These are phyloP conservation scores for Candida silvicultrix DNA, from an alignment of 805 yeast genomes.

Conservation along the genomic window DNA sequence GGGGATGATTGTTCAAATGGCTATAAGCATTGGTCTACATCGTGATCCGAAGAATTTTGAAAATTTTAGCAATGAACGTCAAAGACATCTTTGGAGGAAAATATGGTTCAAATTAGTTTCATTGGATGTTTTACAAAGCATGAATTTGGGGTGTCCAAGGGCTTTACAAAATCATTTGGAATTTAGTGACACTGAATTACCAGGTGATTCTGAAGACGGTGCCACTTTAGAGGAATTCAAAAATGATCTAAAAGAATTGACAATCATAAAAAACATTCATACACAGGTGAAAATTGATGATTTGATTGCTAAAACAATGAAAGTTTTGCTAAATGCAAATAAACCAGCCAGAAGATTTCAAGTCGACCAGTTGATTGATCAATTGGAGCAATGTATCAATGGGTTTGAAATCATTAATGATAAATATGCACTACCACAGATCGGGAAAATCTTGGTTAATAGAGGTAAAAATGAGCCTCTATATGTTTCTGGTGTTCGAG, in stretches of 20 bases:
- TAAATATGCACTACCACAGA: conserved; percentile 29
- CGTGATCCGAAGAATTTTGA: conserved; percentile 57
- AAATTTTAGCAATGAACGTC: conserved; percentile 31
- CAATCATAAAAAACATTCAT: conserved; percentile 41
- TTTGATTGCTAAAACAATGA: conserved; percentile 35
- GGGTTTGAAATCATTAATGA: conserved; percentile 23
- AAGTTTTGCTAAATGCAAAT: conserved; percentile 25
- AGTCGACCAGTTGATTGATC: conserved; percentile 29
- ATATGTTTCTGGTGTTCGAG: conserved; percentile 28
- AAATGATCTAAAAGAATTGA: conserved; percentile 34
- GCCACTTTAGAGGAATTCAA: conserved; percentile 14
- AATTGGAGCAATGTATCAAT: conserved; percentile 27
- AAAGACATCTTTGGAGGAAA: conserved; percentile 49
- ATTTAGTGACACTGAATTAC: conserved; percentile 38
- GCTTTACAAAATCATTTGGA: conserved; percentile 29
- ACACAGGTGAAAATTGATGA: conserved; percentile 40
- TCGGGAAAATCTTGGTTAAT: conserved; percentile 19
- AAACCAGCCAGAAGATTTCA: conserved; percentile 37
- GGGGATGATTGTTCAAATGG: conserved; percentile 60
- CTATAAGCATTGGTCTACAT: conserved; percentile 58
- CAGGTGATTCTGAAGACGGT: conserved; percentile 23
- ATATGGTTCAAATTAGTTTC: conserved; percentile 45
- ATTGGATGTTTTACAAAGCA: conserved; percentile 35
- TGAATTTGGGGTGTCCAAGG: conserved; percentile 35
- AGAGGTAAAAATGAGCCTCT: conserved; percentile 18